A percentile compares a stretch with the other conserved stretches of the same genome.
Evolutionary conservation across 2,329 filamentous ascomycete species (phyloP).

Genomic region (Zymoseptoria pseudotritici): DNA sequence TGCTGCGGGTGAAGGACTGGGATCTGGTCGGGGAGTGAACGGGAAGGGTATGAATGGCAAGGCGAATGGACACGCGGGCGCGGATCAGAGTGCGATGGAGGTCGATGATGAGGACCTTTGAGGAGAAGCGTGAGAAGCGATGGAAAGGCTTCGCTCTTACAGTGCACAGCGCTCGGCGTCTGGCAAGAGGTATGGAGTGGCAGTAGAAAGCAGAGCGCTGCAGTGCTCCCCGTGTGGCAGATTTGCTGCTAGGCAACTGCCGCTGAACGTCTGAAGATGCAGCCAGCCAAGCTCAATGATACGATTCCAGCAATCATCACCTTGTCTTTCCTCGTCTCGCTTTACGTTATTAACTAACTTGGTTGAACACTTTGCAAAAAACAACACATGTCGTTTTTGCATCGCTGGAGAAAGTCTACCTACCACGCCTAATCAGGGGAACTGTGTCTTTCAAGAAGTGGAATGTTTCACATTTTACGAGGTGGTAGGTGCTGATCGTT

Average conservation of each 20-base stretch:
- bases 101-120: neutral
- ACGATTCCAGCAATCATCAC: neutral
- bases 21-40: constrained; percentile 7
- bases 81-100: neutral
- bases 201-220: neutral
- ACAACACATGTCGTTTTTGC: too few species aligned
- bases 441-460: too few species aligned
- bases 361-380: too few species aligned
- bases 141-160: constrained; percentile 1
- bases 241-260: neutral
- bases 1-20: constrained; percentile 47
- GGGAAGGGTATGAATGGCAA: constrained; percentile 12
- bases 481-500: too few species aligned
- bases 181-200: neutral
- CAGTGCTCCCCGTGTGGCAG: neutral
- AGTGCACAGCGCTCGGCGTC: constrained; percentile 10
- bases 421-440: too few species aligned
- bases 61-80: neutral
- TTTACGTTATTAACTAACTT: too few species aligned
- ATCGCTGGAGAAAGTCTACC: too few species aligned
- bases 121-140: neutral
- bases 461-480: too few species aligned
- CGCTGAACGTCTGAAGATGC: too few species aligned
- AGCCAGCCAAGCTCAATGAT: too few species aligned
- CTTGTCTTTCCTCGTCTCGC: too few species aligned